Base-by-base conservation (phyloP, 2,329 filamentous ascomycete genomes). In the Alternaria triticina region DNA sequence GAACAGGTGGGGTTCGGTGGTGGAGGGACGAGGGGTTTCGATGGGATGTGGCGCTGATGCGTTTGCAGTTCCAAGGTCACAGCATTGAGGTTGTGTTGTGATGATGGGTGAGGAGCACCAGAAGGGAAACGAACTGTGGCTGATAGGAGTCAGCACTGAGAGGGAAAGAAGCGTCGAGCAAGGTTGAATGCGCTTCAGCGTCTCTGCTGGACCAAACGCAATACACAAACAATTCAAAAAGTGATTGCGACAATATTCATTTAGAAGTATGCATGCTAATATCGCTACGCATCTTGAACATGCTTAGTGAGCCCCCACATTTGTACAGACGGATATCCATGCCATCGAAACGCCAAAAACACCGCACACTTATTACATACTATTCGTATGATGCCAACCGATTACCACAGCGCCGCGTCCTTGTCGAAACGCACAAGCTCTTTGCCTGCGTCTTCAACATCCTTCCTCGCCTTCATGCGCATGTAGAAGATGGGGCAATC, bases 401-500 rank as follows among this genome's bases (percentile, higher is more conserved):
- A 54, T 54, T 33, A 89, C 87, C 88, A 90, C 27, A 92, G 87
- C 60, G 91, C 90, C 73, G 89, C 88, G 81, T 97, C 94, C 68
- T 89, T 87, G 82, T 99, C 96, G 81, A 99, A 99, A 72, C 96
- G 86, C 71, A 87, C 87, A 74, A 99, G 81, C 80, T 99, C 96
- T 83, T 93, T 96, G 61, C 94, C 93, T 2, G 90, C 91, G 82
- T 99, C 96, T 80, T 98, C 95, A 43, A 98, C 90, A 79, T 99
- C 96, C 85, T 99, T 99, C 87, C 97, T 97, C 30, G 95, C 95
- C 86, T 99, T 99, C 96, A 99, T 99, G 5, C 96, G 90, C 96
- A 99, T 99, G 81, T 99, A 99, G 81, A 99, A 99, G 75, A 99
- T 99, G 1, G 96, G 96, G 78, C 96, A 99, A 83, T 99, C 96